phyloP scores from a whole-genome alignment of 371 early-diverging fungal genomes.

The Rhizopus arrhizus region DNA sequence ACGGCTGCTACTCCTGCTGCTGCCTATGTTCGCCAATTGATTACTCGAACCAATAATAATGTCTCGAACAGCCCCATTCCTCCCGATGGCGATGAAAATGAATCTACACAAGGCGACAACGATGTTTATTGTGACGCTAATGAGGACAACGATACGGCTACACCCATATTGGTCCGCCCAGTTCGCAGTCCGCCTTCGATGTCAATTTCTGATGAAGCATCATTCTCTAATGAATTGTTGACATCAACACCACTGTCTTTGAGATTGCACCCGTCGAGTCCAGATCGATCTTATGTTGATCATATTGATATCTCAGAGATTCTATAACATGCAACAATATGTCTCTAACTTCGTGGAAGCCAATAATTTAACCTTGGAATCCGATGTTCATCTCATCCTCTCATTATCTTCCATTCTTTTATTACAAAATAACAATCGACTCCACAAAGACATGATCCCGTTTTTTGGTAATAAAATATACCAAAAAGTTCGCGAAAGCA shows the following conservation, averaged over 20 bases:
- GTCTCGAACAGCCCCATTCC: conserved; percentile 11
- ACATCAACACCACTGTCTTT: conserved; percentile 20
- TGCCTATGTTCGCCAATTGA: conserved; percentile 16
- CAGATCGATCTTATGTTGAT: conserved; percentile 20
- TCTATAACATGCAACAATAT: conserved; percentile 26
- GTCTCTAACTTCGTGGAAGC: conserved; percentile 15
- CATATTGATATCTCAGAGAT: conserved; percentile 24
- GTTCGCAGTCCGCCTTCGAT: conserved; percentile 11
- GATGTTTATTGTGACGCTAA: conserved; percentile 11
- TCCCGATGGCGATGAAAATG: conserved; percentile 13
- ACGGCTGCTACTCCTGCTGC: conserved; percentile 17
- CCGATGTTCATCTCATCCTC: conserved; percentile 21
- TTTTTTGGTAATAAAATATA: conserved; percentile 23
- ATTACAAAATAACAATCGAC: conserved; percentile 27
- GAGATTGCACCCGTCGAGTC: conserved; percentile 13
- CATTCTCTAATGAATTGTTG: conserved; percentile 12
- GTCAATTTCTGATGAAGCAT: conserved; percentile 13
- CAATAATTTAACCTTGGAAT: conserved; percentile 22
- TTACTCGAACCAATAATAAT: conserved; percentile 7
- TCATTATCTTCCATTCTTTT: conserved; percentile 25
- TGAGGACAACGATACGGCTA: conserved; percentile 6
- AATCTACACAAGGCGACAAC: conserved; percentile 16
- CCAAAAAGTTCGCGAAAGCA: conserved; percentile 18
- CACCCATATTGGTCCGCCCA: conserved; percentile 5
- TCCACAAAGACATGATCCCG: conserved; percentile 23